Conservation (phyloP, 768 basidiomycete genomes). For the Mycena filopes region DNA sequence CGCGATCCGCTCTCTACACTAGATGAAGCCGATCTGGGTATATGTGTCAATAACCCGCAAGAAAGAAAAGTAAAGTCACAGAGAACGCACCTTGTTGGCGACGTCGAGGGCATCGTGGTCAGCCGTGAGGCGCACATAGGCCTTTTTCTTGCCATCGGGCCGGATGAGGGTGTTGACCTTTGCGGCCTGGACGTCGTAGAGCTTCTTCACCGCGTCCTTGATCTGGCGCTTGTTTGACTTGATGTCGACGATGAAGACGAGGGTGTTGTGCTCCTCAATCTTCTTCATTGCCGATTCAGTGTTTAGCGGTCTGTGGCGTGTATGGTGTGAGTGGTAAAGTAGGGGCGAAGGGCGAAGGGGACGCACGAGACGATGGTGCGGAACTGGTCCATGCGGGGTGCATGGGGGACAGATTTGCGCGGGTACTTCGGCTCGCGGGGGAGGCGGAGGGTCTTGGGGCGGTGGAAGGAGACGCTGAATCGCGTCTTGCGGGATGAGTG, state of each 20-base stretch:
- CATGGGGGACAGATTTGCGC: conserved; percentile 93
- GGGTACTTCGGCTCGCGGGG: conserved; percentile 91
- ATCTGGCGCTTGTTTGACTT: conserved; percentile 98
- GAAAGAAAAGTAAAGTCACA: neutral
- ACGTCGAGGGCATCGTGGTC: conserved; percentile 97
- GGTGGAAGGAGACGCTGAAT: conserved; percentile 91
- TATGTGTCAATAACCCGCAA: neutral
- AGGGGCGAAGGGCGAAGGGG: conserved; percentile 1
- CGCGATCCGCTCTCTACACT: neutral
- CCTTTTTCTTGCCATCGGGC: conserved; percentile 99
- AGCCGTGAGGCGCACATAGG: conserved; percentile 94
- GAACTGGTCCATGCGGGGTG: conserved; percentile 96
- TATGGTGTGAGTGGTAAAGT: conserved; percentile 15
- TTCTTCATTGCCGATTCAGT: conserved; percentile 99
- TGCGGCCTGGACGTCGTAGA: conserved; percentile 95
- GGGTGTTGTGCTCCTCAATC: conserved; percentile 99
- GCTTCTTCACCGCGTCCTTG: conserved; percentile 99
- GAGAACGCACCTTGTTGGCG: conserved; percentile 87
- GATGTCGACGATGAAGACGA: conserved; percentile 97
- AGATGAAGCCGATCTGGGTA: conserved; percentile 3
- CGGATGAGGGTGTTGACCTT: conserved; percentile 99
- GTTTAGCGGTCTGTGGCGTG: conserved; percentile 75
- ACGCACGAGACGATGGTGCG: conserved; percentile 91
- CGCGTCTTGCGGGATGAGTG: conserved; percentile 85
- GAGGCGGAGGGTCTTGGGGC: conserved; percentile 92